Percentiles rank a stretch among this genome's conserved stretches.
phyloP scores from a whole-genome alignment of 805 yeast species.

The Komagataella mondaviorum region DNA sequence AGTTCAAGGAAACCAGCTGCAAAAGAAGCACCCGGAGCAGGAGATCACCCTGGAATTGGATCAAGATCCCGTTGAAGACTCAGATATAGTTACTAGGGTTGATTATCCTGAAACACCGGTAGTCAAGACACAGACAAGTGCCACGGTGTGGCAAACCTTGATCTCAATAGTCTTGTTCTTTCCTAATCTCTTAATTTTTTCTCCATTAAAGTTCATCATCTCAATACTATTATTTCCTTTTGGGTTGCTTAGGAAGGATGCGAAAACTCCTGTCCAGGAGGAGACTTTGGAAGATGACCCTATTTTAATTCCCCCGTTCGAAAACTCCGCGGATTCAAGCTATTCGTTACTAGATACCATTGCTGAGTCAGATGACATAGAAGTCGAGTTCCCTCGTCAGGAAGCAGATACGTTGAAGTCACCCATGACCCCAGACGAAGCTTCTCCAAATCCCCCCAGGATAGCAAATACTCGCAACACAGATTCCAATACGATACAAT shows the following conservation, averaged over 20 bases:
- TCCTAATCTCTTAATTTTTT: slow-evolving; percentile 35
- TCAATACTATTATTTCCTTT: slow-evolving; percentile 44
- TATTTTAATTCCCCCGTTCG: neutral
- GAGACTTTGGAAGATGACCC: neutral
- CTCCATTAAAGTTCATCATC: slow-evolving; percentile 38
- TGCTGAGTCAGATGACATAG: slow-evolving; percentile 18
- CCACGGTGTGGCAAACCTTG: neutral
- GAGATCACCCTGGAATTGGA: neutral
- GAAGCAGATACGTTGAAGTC: slow-evolving; percentile 20
- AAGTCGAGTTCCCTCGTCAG: slow-evolving; percentile 14
- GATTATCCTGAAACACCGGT: neutral
- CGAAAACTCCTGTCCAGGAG: neutral
- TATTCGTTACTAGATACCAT: slow-evolving; percentile 13
- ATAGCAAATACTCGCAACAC: neutral
- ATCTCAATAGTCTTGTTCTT: slow-evolving; percentile 23
- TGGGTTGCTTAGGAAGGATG: slow-evolving; percentile 17
- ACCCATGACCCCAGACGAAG: slow-evolving; percentile 8
- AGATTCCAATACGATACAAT: neutral
- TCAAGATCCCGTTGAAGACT: neutral
- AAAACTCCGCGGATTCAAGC: slow-evolving; percentile 1
- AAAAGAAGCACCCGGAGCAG: neutral
- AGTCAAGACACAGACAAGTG: neutral
- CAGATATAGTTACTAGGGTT: neutral
- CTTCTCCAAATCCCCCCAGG: neutral
- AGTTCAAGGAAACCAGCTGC: neutral